Evolutionary conservation across 2,329 filamentous ascomycete genomes (phyloP).

Genomic region (Setomelanomma holmii): DNA sequence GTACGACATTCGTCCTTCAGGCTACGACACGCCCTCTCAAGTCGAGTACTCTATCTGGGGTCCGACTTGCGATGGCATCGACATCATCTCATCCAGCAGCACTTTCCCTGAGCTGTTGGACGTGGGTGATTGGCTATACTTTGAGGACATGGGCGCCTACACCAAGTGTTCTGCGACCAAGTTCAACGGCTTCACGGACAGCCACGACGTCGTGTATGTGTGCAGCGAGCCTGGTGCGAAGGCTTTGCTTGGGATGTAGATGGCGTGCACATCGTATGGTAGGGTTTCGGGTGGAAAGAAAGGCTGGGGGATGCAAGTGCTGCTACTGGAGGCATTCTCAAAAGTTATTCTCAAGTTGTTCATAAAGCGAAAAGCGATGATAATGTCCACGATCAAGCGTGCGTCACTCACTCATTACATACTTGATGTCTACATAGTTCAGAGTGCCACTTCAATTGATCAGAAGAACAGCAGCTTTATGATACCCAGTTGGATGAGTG

Average conservation of each 20-base stretch:
- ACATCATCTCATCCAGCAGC: conserved; percentile 86
- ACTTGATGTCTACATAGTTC: too few species aligned
- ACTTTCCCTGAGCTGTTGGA: conserved; percentile 79
- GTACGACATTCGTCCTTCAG: conserved; percentile 55
- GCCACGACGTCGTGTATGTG: conserved; percentile 92
- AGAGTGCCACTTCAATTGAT: too few species aligned
- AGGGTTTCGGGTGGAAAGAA: neutral
- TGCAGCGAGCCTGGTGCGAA: conserved; percentile 89
- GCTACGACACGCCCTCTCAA: conserved; percentile 57
- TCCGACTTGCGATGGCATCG: conserved; percentile 96
- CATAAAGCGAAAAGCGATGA: too few species aligned
- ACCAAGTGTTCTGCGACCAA: conserved; percentile 97
- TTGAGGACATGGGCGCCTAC: conserved; percentile 98
- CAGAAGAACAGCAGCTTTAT: too few species aligned
- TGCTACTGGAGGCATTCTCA: neutral
- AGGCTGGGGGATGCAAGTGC: neutral
- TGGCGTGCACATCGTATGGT: neutral
- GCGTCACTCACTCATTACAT: too few species aligned
- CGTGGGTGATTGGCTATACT: conserved; percentile 97
- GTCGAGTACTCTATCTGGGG: conserved; percentile 97
- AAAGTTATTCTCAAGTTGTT: too few species aligned
- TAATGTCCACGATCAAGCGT: too few species aligned
- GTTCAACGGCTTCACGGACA: conserved; percentile 96
- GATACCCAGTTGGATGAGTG: too few species aligned
- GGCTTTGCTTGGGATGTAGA: conserved; percentile 65